A percentile compares a stretch with the other conserved stretches of the same genome.
These are phyloP conservation scores for Psilocybe tampanensis DNA, from an alignment of 768 basidiomycete genomes.

Conservation along the genomic window DNA sequence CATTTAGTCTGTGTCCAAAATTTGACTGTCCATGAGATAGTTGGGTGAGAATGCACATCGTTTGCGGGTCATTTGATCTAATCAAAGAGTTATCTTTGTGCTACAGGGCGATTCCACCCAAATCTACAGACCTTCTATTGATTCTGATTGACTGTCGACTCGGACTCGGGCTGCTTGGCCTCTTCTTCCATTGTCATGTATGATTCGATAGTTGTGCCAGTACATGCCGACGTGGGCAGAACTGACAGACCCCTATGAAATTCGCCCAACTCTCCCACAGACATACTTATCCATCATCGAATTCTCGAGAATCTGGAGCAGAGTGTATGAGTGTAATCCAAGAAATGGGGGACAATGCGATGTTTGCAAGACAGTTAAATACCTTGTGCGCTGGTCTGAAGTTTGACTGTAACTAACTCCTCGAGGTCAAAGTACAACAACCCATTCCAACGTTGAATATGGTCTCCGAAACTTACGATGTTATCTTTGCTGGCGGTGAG, in stretches of 20 bases:
- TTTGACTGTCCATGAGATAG: neutral
- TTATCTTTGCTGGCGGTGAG: conserved; percentile 15
- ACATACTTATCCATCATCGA: no score
- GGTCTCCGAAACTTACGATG: conserved; percentile 5
- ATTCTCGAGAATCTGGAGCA: neutral
- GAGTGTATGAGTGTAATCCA: neutral
- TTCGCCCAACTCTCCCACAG: no score
- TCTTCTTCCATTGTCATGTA: neutral
- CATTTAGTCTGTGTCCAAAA: neutral
- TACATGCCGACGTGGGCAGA: neutral
- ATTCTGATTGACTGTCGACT: neutral
- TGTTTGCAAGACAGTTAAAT: neutral
- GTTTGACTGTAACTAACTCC: neutral
- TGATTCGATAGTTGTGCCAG: neutral
- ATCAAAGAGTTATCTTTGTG: neutral
- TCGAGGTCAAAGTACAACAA: neutral
- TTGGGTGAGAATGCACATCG: neutral
- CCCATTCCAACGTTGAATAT: neutral
- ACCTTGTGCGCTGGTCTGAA: neutral
- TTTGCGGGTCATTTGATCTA: neutral
- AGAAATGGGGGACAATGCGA: neutral
- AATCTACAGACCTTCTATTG: neutral
- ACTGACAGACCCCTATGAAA: no score
- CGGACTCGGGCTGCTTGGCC: neutral
- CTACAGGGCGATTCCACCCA: no score